phyloP scores from a whole-genome alignment of 164 flowering plant species.

The Santalum album region DNA sequence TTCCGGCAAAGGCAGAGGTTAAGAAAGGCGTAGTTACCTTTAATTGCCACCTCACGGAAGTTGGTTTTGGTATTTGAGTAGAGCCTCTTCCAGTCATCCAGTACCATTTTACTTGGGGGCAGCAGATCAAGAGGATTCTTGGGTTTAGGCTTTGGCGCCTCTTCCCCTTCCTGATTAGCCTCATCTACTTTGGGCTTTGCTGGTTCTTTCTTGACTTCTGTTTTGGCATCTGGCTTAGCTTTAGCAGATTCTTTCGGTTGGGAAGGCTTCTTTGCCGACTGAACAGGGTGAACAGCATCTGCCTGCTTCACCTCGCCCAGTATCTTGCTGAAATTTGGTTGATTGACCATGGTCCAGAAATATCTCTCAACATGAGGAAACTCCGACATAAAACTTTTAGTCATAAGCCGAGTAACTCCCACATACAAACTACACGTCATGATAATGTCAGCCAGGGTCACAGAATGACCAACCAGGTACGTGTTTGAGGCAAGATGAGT shows the following conservation, averaged over 20 bases:
- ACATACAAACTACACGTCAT: conserved; percentile 51
- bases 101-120: conserved; percentile 1
- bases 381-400: conserved; percentile 73
- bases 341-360: conserved; percentile 95
- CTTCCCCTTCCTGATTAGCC: conserved; percentile 9
- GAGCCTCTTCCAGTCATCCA: conserved; percentile 56
- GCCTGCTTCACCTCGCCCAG: conserved; percentile 81
- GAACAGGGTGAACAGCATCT: conserved; percentile 53
- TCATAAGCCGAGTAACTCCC: conserved; percentile 48
- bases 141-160: conserved; percentile 28
- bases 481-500: conserved; percentile 71
- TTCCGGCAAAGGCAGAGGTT: too few species aligned
- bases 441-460: conserved; percentile 50
- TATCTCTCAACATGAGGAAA: conserved; percentile 95
- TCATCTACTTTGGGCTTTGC: conserved; percentile 19
- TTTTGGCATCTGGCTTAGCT: conserved; percentile 49
- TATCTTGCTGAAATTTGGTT: conserved; percentile 63
- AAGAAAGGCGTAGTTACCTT: conserved; percentile 39
- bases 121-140: conserved; percentile 4
- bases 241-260: conserved; percentile 55
- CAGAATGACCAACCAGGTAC: conserved; percentile 44
- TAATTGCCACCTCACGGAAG: conserved; percentile 91
- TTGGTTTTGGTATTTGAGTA: conserved; percentile 66
- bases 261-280: conserved; percentile 37
- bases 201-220: conserved; percentile 27